Base-by-base conservation (phyloP, 2,329 filamentous ascomycete species). In the Colletotrichum sp. region DNA sequence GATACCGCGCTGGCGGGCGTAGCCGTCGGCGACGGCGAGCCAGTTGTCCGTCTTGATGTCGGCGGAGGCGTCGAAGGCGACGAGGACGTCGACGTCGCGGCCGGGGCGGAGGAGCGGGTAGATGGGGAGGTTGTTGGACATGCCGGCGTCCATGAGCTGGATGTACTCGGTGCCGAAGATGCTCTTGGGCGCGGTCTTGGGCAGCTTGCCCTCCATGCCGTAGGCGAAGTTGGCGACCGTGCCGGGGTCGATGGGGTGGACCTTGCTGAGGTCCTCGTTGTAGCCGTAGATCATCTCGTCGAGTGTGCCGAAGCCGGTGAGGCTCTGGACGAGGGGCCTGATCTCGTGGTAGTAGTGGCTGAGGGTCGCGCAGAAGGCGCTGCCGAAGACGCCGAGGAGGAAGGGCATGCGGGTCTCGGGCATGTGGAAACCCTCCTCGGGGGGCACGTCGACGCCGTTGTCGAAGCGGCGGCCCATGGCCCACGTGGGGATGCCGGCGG, bases 81-180 rank as follows among this genome's bases (percentile, higher is more conserved):
- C 91, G 62, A 99, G 88, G 59, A 99, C 90, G 80, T 99, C 97
- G 8, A 99, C 93, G 72, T 98, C 91, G 44, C 97, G 91, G 4
- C 96, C 96, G 0, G 95, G 95, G 13, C 97, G 93, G 22, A 99
- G 92, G 5, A 99, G 90, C 0, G 97, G 97, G 83, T 99, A 99
- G 57, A 99, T 96, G 3, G 97, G 97, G 11, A 99, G 89, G 82
- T 99, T 99, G 83, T 99, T 99, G 78, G 95, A 98, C 97, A 99
- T 99, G 67, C 97, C 97, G 3, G 97, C 96, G 84, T 99, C 97
- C 96, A 98, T 99, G 19, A 96, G 89, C 78, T 95, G 93, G 22
- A 96, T 89, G 82, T 98, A 94, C 61, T 93, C 89, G 16, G 89
- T 90, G 22, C 91, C 88, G 80, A 95, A 93, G 52, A 98, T 91